phyloP scores from a whole-genome alignment of 1,284 basidiomycete species.

The Boletellus sp. region DNA sequence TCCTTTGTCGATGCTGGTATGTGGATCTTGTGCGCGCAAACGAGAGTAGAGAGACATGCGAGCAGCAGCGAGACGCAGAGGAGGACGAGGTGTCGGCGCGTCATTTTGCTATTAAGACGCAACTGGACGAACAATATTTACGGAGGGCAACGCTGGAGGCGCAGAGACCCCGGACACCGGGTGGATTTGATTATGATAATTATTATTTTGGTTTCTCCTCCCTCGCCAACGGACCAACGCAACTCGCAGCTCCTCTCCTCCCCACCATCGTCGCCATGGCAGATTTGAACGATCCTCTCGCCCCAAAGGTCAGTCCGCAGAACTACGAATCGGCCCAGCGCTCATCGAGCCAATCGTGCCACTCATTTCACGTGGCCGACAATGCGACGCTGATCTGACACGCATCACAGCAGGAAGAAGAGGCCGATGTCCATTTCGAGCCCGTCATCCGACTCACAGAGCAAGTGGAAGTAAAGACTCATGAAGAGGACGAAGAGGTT shows the following conservation, averaged over 20 bases:
- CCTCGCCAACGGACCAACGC: conserved; percentile 18
- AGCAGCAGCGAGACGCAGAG: conserved; percentile 43
- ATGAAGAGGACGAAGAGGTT: conserved; percentile 92
- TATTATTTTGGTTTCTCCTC: conserved; percentile 25
- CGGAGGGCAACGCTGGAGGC: conserved; percentile 6
- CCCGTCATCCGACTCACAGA: conserved; percentile 97
- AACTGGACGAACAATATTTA: not conserved
- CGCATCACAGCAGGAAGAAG: conserved; percentile 62
- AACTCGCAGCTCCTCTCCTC: conserved; percentile 11
- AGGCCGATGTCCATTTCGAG: conserved; percentile 90
- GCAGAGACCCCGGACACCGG: conserved; percentile 28
- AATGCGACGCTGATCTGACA: conserved; percentile 28
- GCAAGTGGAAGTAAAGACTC: conserved; percentile 91
- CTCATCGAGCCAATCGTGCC: conserved; percentile 32
- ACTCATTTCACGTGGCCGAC: conserved; percentile 22
- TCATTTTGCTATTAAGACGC: conserved; percentile 11
- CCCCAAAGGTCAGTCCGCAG: conserved; percentile 55
- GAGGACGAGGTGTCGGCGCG: conserved; percentile 22
- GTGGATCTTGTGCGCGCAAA: conserved; percentile 66
- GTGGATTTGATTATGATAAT: conserved; percentile 26
- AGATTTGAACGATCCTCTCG: conserved; percentile 61
- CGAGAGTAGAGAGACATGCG: conserved; percentile 41
- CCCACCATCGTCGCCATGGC: conserved; percentile 45
- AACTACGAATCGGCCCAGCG: not conserved
- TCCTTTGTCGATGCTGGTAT: conserved; percentile 81